Conservation (phyloP, 164 flowering plant species). For the Tetracentron sinense region DNA sequence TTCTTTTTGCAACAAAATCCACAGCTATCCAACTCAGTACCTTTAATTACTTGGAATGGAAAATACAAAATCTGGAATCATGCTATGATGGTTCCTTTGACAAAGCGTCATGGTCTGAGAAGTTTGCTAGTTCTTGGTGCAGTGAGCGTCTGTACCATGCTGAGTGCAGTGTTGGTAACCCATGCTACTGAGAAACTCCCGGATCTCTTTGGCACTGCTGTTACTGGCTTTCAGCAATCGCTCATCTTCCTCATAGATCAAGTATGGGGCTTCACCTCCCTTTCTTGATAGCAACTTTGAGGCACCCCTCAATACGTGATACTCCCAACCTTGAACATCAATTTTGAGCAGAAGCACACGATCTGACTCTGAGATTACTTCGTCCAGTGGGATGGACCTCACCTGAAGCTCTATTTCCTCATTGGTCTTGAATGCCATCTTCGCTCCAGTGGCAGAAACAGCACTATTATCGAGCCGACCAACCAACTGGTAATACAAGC, state of each 20-base stretch:
- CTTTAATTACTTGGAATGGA: too few species aligned
- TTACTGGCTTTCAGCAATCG: slow-evolving; percentile 85
- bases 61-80: too few species aligned
- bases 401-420: slow-evolving; percentile 85
- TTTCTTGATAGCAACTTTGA: slow-evolving; percentile 69
- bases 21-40: too few species aligned
- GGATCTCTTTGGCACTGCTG: slow-evolving; percentile 78
- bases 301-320: slow-evolving; percentile 90
- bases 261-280: slow-evolving; percentile 72
- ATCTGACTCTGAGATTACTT: slow-evolving; percentile 64
- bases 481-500: slow-evolving; percentile 54
- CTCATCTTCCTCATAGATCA: slow-evolving; percentile 95
- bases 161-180: slow-evolving; percentile 76
- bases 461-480: slow-evolving; percentile 98
- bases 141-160: slow-evolving; percentile 95
- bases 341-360: slow-evolving; percentile 74
- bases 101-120: too few species aligned
- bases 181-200: slow-evolving; percentile 59
- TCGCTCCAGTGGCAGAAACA: slow-evolving; percentile 89
- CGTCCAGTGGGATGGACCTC: slow-evolving; percentile 73
- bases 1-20: too few species aligned
- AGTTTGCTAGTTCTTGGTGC: slow-evolving; percentile 46
- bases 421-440: slow-evolving; percentile 88
- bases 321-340: slow-evolving; percentile 99
- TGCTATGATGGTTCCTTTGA: too few species aligned